phyloP scores from a whole-genome alignment of 192 early-diverging fungal genomes.

The Cetraspora pellucida region DNA sequence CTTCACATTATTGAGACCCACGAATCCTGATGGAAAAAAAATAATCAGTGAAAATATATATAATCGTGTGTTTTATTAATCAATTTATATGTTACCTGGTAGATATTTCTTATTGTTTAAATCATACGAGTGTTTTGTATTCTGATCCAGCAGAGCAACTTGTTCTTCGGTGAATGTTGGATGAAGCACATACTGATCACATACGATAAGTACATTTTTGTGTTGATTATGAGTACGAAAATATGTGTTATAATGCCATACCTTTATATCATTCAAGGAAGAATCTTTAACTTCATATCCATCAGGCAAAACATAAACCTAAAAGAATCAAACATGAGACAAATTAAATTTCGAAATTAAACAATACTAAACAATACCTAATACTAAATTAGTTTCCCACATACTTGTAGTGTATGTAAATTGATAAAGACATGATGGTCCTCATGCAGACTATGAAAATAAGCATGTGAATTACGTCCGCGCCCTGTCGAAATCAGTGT shows the following conservation, averaged over 20 bases:
- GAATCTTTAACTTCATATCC: slow-evolving; percentile 86
- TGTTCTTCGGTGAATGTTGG: slow-evolving; percentile 75
- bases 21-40: slow-evolving; percentile 63
- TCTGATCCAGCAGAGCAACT: slow-evolving; percentile 70
- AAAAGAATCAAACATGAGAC: not conserved
- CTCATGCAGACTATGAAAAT: slow-evolving; percentile 93
- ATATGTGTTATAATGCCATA: slow-evolving; percentile 29
- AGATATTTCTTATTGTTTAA: slow-evolving; percentile 83
- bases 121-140: slow-evolving; percentile 67
- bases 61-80: not conserved
- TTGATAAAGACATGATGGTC: slow-evolving; percentile 97
- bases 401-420: slow-evolving; percentile 73
- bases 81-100: slow-evolving; percentile 56
- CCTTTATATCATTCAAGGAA: slow-evolving; percentile 92
- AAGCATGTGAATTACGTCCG: slow-evolving; percentile 88
- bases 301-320: slow-evolving; percentile 92
- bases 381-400: not conserved
- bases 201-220: not conserved
- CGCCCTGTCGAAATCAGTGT: slow-evolving; percentile 58
- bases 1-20: slow-evolving; percentile 95
- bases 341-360: not conserved
- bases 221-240: not conserved
- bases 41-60: not conserved
- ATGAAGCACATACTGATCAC: slow-evolving; percentile 73
- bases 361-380: not conserved